Evolutionary conservation across 768 basidiomycete genomes (phyloP).

Genomic region (Rhizopogon salebrosus): DNA sequence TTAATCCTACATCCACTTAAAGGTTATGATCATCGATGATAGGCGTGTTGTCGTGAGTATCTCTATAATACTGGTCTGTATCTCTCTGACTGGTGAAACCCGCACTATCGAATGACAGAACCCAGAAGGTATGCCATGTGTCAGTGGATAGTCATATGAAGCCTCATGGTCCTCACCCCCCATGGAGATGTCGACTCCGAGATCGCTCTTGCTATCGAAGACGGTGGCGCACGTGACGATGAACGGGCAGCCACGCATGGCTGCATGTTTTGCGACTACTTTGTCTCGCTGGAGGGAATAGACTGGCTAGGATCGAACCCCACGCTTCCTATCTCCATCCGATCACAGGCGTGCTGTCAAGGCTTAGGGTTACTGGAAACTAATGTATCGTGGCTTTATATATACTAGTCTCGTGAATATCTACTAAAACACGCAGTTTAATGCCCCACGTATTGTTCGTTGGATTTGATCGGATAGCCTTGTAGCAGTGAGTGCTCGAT

Average conservation of each 20-base stretch:
- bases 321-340: constrained; percentile 76
- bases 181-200: constrained; percentile 94
- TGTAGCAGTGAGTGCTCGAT: too few relatives aligned
- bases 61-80: neutral
- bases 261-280: constrained; percentile 75
- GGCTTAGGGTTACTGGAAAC: too few relatives aligned
- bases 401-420: too few relatives aligned
- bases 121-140: constrained; percentile 51
- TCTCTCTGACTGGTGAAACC: constrained; percentile 3
- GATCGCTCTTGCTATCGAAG: constrained; percentile 90
- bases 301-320: constrained; percentile 77
- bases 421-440: neutral
- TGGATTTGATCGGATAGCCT: too few relatives aligned
- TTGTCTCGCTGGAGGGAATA: constrained; percentile 67
- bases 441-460: neutral
- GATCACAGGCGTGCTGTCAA: neutral
- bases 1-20: constrained; percentile 67
- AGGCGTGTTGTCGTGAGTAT: constrained; percentile 74
- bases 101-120: constrained; percentile 73
- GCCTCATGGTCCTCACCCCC: constrained; percentile 1
- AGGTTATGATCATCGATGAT: constrained; percentile 95
- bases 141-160: neutral
- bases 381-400: too few relatives aligned
- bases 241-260: constrained; percentile 72
- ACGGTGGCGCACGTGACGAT: constrained; percentile 71